These are phyloP conservation scores for Glycine soja DNA, from an alignment of 306 rosid species.

Conservation along the genomic window DNA sequence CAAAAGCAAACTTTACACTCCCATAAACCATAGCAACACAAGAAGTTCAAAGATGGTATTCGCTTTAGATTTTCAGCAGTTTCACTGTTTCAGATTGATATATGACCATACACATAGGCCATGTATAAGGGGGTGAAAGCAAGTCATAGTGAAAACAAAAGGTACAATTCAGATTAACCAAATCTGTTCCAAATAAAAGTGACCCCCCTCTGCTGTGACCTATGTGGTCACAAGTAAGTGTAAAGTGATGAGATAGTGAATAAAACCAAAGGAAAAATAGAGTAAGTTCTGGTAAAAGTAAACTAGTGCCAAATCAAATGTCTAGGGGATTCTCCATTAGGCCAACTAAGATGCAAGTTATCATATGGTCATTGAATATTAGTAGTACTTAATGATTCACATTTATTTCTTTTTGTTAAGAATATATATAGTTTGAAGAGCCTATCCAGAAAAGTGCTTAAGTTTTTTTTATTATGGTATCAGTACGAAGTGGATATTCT, in stretches of 20 bases:
- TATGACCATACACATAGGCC: conserved; percentile 39
- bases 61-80: conserved; percentile 42
- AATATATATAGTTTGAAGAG: too few relatives aligned
- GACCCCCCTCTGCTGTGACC: conserved; percentile 43
- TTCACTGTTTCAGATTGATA: conserved; percentile 46
- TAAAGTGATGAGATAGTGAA: conserved; percentile 44
- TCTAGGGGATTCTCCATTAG: conserved; percentile 45
- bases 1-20: conserved; percentile 47
- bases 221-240: conserved; percentile 33
- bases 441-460: too few relatives aligned
- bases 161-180: conserved; percentile 48
- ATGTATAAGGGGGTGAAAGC: conserved; percentile 42
- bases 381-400: conserved; percentile 57
- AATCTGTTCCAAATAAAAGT: conserved; percentile 42
- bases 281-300: conserved; percentile 42
- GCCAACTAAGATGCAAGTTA: conserved; percentile 47
- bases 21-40: conserved; percentile 28
- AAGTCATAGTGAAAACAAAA: conserved; percentile 45
- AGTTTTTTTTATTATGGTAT: too few relatives aligned
- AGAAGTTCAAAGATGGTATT: conserved; percentile 42
- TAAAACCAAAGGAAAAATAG: conserved; percentile 44
- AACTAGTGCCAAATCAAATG: conserved; percentile 37
- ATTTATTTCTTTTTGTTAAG: conserved; percentile 36
- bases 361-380: conserved; percentile 67
- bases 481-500: too few relatives aligned